Conservation (phyloP, 2,329 filamentous ascomycete genomes). For the Aureobasidium sp. region DNA sequence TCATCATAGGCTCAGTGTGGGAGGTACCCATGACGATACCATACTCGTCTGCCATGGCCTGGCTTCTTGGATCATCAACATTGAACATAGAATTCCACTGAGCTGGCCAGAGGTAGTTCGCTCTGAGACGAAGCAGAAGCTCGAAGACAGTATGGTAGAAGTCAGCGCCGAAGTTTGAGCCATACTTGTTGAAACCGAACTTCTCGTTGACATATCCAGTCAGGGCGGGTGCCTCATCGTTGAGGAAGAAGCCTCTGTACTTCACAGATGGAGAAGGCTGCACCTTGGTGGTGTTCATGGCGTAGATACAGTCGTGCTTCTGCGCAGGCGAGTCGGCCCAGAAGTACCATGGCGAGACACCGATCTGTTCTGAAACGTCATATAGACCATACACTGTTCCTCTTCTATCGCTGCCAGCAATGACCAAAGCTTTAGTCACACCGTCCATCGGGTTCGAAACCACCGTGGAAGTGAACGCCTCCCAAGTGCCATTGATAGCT, state of each 20-base stretch:
- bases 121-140: conserved; percentile 59
- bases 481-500: conserved; percentile 58
- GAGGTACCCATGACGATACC: conserved; percentile 66
- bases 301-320: conserved; percentile 49
- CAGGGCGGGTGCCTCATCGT: conserved; percentile 61
- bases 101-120: conserved; percentile 71
- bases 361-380: conserved; percentile 65
- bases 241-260: conserved; percentile 64
- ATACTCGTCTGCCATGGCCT: conserved; percentile 65
- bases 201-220: conserved; percentile 60
- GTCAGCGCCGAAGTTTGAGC: conserved; percentile 32
- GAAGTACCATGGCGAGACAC: conserved; percentile 64
- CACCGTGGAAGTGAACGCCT: conserved; percentile 57
- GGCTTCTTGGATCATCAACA: conserved; percentile 62
- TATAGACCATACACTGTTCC: conserved; percentile 66
- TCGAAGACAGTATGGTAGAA: conserved; percentile 68
- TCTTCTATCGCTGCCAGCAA: conserved; percentile 59
- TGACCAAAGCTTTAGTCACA: conserved; percentile 54
- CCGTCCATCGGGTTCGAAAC: conserved; percentile 52
- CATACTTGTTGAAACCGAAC: conserved; percentile 30
- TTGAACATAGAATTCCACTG: conserved; percentile 64
- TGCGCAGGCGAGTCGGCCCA: conserved; percentile 57
- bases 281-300: conserved; percentile 46
- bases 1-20: conserved; percentile 66
- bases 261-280: conserved; percentile 57